These are phyloP conservation scores for Salix udensis DNA, from an alignment of 345 rosid genomes.

Conservation along the genomic window DNA sequence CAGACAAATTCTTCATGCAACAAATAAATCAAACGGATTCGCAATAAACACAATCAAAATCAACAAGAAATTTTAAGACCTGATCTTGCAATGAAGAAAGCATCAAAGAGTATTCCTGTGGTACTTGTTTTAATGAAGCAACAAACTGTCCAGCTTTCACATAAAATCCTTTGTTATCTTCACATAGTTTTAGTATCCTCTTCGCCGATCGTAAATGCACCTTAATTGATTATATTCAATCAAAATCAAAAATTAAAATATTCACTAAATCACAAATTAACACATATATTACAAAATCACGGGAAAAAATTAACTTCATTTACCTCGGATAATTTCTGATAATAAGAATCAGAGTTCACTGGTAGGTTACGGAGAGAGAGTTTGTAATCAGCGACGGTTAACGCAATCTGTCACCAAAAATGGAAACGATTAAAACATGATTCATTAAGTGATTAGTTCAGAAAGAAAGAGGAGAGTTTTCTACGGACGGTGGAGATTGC, in stretches of 20 bases:
- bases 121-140: conserved; percentile 70
- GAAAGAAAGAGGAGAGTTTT: neutral
- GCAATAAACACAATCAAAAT: neutral
- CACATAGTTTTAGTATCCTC: conserved; percentile 62
- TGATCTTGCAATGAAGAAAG: conserved; percentile 81
- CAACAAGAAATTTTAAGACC: conserved; percentile 31
- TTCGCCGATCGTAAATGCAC: conserved; percentile 79
- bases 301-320: neutral
- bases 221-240: conserved; percentile 22
- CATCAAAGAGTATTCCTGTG: conserved; percentile 58
- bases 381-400: conserved; percentile 66
- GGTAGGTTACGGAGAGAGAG: conserved; percentile 41
- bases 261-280: neutral
- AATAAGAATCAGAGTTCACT: conserved; percentile 47
- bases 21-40: neutral
- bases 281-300: neutral
- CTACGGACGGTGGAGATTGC: conserved; percentile 45
- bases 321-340: conserved; percentile 56
- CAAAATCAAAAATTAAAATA: neutral
- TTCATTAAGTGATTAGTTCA: neutral
- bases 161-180: conserved; percentile 77
- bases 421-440: neutral
- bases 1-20: neutral
- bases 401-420: conserved; percentile 41
- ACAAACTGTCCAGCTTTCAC: conserved; percentile 91